Percentiles rank a stretch among this genome's conserved stretches.
phyloP scores from a whole-genome alignment of 192 early-diverging fungal genomes.

The Mortierella claussenii region DNA sequence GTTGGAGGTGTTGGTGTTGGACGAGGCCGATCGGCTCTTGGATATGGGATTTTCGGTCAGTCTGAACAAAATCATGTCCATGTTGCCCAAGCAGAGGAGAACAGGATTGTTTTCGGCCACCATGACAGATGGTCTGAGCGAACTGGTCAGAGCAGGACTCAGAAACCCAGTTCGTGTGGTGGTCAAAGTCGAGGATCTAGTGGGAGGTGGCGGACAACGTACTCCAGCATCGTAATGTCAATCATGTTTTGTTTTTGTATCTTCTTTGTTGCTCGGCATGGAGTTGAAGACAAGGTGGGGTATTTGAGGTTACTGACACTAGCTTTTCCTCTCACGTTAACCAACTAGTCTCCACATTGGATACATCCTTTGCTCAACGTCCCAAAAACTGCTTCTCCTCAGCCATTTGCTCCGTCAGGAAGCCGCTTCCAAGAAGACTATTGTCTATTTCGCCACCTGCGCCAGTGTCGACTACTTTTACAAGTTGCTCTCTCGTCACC shows the following conservation, averaged over 20 bases:
- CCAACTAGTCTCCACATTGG: conserved; percentile 55
- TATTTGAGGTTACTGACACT: background rate
- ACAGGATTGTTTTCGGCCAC: conserved; percentile 98
- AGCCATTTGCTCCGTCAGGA: conserved; percentile 69
- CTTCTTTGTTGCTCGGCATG: too few species aligned
- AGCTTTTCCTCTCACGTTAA: conserved; percentile 5
- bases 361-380: conserved; percentile 81
- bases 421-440: conserved; percentile 78
- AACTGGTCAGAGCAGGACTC: conserved; percentile 87
- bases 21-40: conserved; percentile 94
- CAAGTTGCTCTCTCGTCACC: conserved; percentile 62
- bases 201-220: conserved; percentile 60
- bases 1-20: conserved; percentile 89
- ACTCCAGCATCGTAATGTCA: conserved; percentile 75
- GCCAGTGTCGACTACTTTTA: conserved; percentile 96
- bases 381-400: conserved; percentile 85
- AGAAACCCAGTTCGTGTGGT: conserved; percentile 91
- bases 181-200: conserved; percentile 85
- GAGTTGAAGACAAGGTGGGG: background rate
- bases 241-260: conserved; percentile 27
- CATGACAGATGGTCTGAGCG: conserved; percentile 88
- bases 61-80: conserved; percentile 80
- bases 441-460: conserved; percentile 96
- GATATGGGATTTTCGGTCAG: conserved; percentile 93
- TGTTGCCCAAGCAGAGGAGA: conserved; percentile 92